Conservation (phyloP, 345 rosid genomes). For the Aquilaria yunnanensis region DNA sequence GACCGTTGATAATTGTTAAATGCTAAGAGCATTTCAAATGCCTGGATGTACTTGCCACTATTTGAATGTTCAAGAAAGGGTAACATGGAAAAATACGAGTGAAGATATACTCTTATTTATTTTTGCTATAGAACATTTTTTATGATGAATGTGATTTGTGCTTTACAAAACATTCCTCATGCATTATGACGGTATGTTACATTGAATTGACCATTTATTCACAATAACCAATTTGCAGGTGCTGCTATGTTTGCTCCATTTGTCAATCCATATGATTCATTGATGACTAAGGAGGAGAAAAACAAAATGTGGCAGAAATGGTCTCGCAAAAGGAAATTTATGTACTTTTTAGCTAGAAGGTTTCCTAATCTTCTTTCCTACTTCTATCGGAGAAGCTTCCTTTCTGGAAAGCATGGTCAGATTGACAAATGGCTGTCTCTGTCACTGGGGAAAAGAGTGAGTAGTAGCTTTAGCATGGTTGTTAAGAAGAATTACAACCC, state of each 20-base stretch:
- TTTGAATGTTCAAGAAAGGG: too few relatives aligned
- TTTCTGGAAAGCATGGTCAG: constrained; percentile 62
- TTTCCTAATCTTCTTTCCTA: constrained; percentile 44
- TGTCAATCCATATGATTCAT: constrained; percentile 61
- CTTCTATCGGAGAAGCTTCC: constrained; percentile 43
- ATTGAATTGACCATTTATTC: constrained; percentile 1
- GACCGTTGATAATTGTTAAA: too few relatives aligned
- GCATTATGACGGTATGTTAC: too few relatives aligned
- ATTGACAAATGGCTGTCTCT: constrained; percentile 60
- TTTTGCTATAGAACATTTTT: too few relatives aligned
- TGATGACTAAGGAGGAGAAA: constrained; percentile 51
- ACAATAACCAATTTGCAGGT: constrained; percentile 31
- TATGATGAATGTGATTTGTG: background rate
- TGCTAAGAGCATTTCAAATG: too few relatives aligned
- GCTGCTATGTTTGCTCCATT: constrained; percentile 65
- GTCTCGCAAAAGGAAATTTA: constrained; percentile 48
- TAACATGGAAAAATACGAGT: too few relatives aligned
- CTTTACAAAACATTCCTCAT: background rate
- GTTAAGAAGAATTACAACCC: background rate
- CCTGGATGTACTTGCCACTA: too few relatives aligned
- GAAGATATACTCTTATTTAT: too few relatives aligned
- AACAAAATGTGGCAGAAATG: constrained; percentile 48
- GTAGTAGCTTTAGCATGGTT: constrained; percentile 19
- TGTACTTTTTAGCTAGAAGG: constrained; percentile 57
- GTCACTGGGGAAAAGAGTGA: constrained; percentile 51